Base-by-base conservation (phyloP, 2,329 filamentous ascomycete genomes). In the Pyrenochaeta sp. region DNA sequence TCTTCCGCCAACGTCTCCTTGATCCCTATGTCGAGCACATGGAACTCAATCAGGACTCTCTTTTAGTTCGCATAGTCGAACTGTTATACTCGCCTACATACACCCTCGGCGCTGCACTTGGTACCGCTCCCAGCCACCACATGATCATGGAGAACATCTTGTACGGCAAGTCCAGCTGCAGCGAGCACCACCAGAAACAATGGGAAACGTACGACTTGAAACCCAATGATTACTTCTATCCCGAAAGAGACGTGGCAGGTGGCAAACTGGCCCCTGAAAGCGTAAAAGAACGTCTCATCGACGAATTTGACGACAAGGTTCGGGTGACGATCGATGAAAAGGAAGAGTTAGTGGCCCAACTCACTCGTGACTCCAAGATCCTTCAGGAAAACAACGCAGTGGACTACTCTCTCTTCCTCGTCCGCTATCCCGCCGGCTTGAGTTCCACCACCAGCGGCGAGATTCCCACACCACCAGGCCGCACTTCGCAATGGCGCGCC, bases 151-250 rank as follows among this genome's bases (percentile, higher is more conserved):
- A 90, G 65, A 90, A 90, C 61, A 75, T 89, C 2, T 73, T 89
- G 17, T 82, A 81, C 49, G 87, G 86, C 2, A 78, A 83, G 50
- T 73, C 60, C 3, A 60, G 49, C 26, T 64, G 75, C 10, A 69
- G 74, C 9, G 73, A 75, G 41, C 60, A 61, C 7, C 64, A 69
- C 31, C 61, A 72, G 41, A 65, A 74, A 31, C 70, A 76, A 13
- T 90, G 87, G 87, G 83, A 90, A 61, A 84, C 81, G 1, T 90
- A 85, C 69, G 88, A 90, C 48, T 78, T 90, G 35, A 91, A 91
- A 61, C 88, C 88, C 0, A 82, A 80, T 15, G 81, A 83, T 44
- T 90, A 90, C 71, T 90, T 90, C 73, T 90, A 85, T 60, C 88
- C 88, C 0, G 87, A 90, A 61, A 75, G 87, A 6, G 88, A 90